Base-by-base conservation (phyloP, 306 rosid species). In the Boehmeria nivea region DNA sequence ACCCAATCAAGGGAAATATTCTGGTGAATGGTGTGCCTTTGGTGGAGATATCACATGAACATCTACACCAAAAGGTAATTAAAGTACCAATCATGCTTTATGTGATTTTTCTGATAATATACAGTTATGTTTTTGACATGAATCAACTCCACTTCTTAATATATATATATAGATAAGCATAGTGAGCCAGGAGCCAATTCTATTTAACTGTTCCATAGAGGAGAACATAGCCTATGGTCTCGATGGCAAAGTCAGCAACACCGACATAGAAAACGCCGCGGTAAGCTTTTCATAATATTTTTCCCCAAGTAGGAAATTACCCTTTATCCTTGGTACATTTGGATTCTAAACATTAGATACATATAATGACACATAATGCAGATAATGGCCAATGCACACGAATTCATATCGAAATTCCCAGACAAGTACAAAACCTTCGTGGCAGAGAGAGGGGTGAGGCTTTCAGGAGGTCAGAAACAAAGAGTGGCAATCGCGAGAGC, bases 161-260 rank as follows among this genome's bases (percentile, higher is more conserved):
- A n/a, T 33, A 5, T 5, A 43, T 61, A 54, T 75, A 54, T 81
- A 86, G 95, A 76, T 86, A 42, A 87, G 93, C 57, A 87, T 78
- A 44, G 91, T 83, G 67, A 87, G 91, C 62, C 91, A 86, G 73
- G 95, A 83, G 73, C 91, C 95, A 23, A 62, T 63, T 37, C 88
- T 83, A 51, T 83, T 86, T 82, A 86, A 83, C 71, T 81, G 86
- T 73, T 86, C 88, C 54, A 76, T 86, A 47, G 87, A 78, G 75
- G 90, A 86, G 72, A 86, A 86, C 73, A 86, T 83, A 67, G 89
- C 95, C 22, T 86, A 83, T 58, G 95, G 95, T 15, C 51, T 80
- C 44, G 79, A 80, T 20, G 90, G 95, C 62, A 83, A 78, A 76
- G 76, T 77, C 40, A 40, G 74, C 34, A 25, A 6, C 22, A 63